Evolutionary conservation across 2,329 filamentous ascomycete species (phyloP).

Genomic region (Pseudogymnoascus sp.): DNA sequence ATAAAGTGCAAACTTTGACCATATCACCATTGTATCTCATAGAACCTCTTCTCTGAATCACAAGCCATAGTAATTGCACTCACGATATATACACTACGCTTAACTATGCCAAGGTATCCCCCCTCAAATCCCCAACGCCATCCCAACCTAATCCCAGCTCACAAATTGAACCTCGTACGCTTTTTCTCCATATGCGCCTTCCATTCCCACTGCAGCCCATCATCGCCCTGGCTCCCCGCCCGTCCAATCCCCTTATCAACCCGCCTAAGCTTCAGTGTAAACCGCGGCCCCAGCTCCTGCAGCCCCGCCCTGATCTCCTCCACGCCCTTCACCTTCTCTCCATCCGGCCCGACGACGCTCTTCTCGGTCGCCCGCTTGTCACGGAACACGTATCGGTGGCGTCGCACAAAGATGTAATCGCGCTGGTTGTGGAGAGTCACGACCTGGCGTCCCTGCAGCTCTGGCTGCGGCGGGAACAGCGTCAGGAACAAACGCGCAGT

Average conservation of each 20-base stretch:
- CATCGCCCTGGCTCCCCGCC: constrained; percentile 48
- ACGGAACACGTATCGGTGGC: constrained; percentile 87
- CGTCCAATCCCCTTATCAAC: constrained; percentile 80
- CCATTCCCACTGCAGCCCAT: constrained; percentile 72
- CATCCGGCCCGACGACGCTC: constrained; percentile 70
- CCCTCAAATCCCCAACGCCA: background rate
- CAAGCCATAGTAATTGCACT: background rate
- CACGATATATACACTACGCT: background rate
- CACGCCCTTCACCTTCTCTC: constrained; percentile 73
- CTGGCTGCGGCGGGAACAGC: constrained; percentile 71
- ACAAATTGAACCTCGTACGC: constrained; percentile 88
- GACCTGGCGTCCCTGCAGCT: constrained; percentile 79
- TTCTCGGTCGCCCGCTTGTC: constrained; percentile 85
- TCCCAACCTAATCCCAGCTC: constrained; percentile 26
- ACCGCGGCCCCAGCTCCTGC: constrained; percentile 78
- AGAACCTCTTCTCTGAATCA: background rate
- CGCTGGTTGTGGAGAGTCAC: constrained; percentile 91
- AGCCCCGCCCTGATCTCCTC: constrained; percentile 79
- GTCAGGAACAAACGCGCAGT: constrained; percentile 77
- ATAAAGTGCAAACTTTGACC: background rate
- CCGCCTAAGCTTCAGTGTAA: constrained; percentile 80
- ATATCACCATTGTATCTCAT: background rate
- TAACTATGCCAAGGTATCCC: background rate
- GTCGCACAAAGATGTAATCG: constrained; percentile 88
- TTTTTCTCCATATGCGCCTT: constrained; percentile 91